Conservation (phyloP, 129 eudicot species). For the Saussurea involucrata region DNA sequence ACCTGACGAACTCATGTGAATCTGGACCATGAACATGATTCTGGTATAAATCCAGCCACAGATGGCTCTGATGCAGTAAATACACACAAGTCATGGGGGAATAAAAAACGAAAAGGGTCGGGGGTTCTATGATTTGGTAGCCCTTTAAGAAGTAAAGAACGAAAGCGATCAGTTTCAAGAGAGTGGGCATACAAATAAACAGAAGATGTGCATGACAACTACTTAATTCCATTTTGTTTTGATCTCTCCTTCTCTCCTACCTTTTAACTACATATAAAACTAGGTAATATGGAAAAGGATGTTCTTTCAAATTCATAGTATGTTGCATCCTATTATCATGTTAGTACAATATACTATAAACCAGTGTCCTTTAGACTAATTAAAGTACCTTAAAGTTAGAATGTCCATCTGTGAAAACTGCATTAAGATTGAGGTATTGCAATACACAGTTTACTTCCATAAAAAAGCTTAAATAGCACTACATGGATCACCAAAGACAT, state of each 20-base stretch:
- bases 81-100: no score
- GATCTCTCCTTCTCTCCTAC: no score
- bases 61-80: no score
- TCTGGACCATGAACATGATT: conserved; percentile 73
- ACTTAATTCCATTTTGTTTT: no score
- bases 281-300: no score
- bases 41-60: conserved; percentile 13
- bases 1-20: conserved; percentile 42
- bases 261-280: no score
- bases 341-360: background rate
- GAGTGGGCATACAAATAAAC: background rate
- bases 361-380: background rate
- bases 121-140: background rate
- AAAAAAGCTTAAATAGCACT: background rate
- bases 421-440: no score
- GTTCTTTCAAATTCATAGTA: background rate
- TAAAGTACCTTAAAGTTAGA: background rate
- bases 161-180: background rate
- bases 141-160: background rate
- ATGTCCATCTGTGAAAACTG: background rate
- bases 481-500: background rate
- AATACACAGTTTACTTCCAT: background rate
- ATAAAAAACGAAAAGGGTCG: no score
- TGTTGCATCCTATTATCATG: background rate
- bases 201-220: no score